These are phyloP conservation scores for Angophora floribunda DNA, from an alignment of 345 rosid species.

Conservation along the genomic window DNA sequence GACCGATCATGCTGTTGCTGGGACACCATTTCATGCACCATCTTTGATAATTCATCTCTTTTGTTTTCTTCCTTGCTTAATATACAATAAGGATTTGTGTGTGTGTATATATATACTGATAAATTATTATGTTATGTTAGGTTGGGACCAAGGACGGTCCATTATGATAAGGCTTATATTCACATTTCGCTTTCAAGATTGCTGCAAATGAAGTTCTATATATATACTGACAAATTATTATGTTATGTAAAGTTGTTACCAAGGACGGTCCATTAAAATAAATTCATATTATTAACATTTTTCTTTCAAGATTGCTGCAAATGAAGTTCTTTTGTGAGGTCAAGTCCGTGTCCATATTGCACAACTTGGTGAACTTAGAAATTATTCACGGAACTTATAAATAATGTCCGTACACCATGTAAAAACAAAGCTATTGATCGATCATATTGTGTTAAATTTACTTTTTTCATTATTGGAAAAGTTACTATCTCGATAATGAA, in stretches of 20 bases:
- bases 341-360: not conserved
- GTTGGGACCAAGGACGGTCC: not conserved
- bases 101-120: not conserved
- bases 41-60: not conserved
- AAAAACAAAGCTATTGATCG: not conserved
- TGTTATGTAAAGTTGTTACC: not conserved
- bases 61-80: not conserved
- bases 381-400: not conserved
- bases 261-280: not conserved
- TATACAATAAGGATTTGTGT: not conserved
- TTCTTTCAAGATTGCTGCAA: not conserved
- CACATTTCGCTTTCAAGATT: no score
- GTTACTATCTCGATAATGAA: not conserved
- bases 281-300: not conserved
- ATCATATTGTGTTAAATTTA: not conserved
- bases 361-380: not conserved
- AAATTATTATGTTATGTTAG: not conserved
- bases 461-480: not conserved
- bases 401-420: not conserved
- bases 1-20: not conserved
- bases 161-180: not conserved
- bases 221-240: not conserved
- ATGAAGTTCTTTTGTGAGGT: not conserved
- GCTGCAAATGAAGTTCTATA: no score
- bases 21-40: not conserved